Evolutionary conservation across 306 rosid genomes (phyloP), one percentile per base, ranked within the genome.

Genomic region (Cucurbita maxima): DNA sequence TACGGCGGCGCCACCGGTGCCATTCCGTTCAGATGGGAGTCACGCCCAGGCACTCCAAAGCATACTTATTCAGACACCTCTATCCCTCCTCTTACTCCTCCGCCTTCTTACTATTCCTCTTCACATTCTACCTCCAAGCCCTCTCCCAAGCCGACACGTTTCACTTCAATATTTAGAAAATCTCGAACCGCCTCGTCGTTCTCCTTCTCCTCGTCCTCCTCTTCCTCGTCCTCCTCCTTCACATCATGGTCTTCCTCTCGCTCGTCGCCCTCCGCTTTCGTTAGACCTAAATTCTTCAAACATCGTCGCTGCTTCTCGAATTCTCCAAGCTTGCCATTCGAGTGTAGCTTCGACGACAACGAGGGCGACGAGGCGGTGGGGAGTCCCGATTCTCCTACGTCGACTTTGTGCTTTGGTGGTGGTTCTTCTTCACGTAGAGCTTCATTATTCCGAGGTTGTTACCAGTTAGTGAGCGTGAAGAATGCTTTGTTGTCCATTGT

Each of bases 1-100:
- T 84, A 86, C 53, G 90, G 90, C 10, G 83, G 82, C 47, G 79
- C 84, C 3, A 57, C 83, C 2, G 86, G 82, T 22, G 76, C 86
- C 0, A 54, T 86, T 38, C 90, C 90, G 1, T 86, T 86, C 84
- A 59, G 40, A 68, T 86, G 90, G 90, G 90, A 86, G 74, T 84
- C 90, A 5, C 84, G 74, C 41, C 90, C 90, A 2, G 90, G 90
- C 3, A 86, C 90, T 5, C 90, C 90, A 1, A 86, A 86, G 45
- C 88, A 86, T 81, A 13, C 79, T 7, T 54, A 70, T 43, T 80
- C 82, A 4, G 57, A 78, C 0, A 41, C 45, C 5, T 57, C 86
- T 9, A 57, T 82, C 10, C 88, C 90, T 68, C 88, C 86, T 11
- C 84, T 84, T 18, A 80, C 90, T 1, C 88, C 86, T 22, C 90